Evolutionary conservation across 2,329 filamentous ascomycete species (phyloP).

Genomic region (Sporothrix inflata): DNA sequence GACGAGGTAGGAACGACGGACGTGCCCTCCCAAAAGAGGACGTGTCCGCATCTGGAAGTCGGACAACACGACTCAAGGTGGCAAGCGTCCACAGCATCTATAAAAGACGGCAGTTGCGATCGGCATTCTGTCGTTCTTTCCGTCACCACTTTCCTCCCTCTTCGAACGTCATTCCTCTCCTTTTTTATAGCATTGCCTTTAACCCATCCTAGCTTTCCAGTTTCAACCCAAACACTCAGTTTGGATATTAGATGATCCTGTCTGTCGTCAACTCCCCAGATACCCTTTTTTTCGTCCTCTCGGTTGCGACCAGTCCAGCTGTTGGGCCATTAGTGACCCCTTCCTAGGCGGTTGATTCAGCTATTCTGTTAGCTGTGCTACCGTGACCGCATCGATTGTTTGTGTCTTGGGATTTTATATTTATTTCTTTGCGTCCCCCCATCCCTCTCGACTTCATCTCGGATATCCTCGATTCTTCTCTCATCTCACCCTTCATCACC

Average conservation of each 20-base stretch:
- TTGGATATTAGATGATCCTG: background rate
- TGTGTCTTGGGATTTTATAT: background rate
- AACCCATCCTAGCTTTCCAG: background rate
- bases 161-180: background rate
- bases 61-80: background rate
- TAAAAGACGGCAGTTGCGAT: constrained; percentile 2
- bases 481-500: background rate
- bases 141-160: background rate
- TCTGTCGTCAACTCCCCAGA: background rate
- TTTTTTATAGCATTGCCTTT: background rate
- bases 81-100: no score
- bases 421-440: background rate
- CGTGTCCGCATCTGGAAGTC: constrained; percentile 1
- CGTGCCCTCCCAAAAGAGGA: background rate
- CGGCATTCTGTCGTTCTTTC: background rate
- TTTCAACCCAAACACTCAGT: background rate
- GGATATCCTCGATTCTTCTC: background rate
- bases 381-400: background rate
- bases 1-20: background rate
- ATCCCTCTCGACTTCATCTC: background rate
- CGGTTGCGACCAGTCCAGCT: background rate
- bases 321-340: background rate
- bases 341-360: background rate
- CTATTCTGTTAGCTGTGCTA: background rate
- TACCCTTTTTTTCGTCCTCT: background rate